phyloP scores from a whole-genome alignment of 768 basidiomycete genomes.

The Megacollybia marginata region DNA sequence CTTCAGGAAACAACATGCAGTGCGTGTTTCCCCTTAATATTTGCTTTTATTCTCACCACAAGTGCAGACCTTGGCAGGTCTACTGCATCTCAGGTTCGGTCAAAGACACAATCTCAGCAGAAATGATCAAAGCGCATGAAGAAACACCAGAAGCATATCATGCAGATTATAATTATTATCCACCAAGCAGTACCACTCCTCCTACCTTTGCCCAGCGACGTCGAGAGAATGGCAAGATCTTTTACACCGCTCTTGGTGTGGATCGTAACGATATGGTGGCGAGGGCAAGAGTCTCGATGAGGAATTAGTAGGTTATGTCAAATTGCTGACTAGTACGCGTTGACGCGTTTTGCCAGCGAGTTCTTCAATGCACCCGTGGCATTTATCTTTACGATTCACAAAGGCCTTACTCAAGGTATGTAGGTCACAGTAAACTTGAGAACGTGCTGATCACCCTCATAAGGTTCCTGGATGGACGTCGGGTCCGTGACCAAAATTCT shows the following conservation, averaged over 20 bases:
- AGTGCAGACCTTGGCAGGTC: slow-evolving; percentile 10
- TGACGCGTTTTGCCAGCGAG: slow-evolving; percentile 2
- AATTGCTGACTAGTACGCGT: neutral
- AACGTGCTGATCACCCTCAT: neutral
- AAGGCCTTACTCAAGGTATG: neutral
- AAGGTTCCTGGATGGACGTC: slow-evolving; percentile 10
- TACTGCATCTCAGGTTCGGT: slow-evolving; percentile 6
- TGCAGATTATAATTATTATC: slow-evolving; percentile 3
- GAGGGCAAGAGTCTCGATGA: neutral
- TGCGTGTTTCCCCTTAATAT: slow-evolving; percentile 1
- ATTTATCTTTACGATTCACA: slow-evolving; percentile 9
- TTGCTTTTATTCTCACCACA: neutral
- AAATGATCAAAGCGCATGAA: slow-evolving; percentile 7
- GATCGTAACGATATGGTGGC: neutral
- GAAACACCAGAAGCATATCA: neutral
- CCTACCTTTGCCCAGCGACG: neutral
- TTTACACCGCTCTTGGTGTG: slow-evolving; percentile 1
- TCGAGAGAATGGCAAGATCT: slow-evolving; percentile 4
- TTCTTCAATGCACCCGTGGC: slow-evolving; percentile 10
- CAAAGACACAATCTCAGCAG: slow-evolving; percentile 3
- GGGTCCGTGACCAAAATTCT: slow-evolving; percentile 1
- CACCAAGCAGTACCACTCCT: slow-evolving; percentile 3
- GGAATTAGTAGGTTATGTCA: slow-evolving; percentile 6
- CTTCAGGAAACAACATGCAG: slow-evolving; percentile 11
- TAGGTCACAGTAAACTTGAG: neutral